phyloP scores from a whole-genome alignment of 192 early-diverging fungal species.

The Diversispora eburnea region DNA sequence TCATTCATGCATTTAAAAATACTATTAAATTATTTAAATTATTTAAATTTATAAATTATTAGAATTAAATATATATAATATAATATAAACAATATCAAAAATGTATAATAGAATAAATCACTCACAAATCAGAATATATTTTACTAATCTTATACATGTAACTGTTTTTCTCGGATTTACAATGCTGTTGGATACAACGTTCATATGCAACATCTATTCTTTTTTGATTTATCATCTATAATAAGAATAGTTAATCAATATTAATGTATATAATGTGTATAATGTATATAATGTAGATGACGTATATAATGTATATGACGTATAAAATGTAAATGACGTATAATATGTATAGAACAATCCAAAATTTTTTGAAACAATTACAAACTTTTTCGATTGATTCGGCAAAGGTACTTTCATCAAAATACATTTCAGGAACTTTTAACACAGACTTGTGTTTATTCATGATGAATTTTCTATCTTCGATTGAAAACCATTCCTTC shows the following conservation, averaged over 20 bases:
- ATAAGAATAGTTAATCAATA: constrained; percentile 22
- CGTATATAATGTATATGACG: too few relatives aligned
- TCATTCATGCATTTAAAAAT: constrained; percentile 25
- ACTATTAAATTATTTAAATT: background rate
- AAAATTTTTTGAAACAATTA: constrained; percentile 21
- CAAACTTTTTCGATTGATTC: constrained; percentile 11
- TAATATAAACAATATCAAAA: constrained; percentile 17
- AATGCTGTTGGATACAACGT: constrained; percentile 19
- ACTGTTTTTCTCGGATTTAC: constrained; percentile 25
- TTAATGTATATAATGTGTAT: background rate
- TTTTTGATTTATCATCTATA: constrained; percentile 18
- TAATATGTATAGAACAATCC: background rate
- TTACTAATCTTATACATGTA: constrained; percentile 27
- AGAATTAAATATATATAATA: constrained; percentile 1
- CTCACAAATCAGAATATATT: constrained; percentile 31
- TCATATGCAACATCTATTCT: constrained; percentile 10
- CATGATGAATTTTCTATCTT: constrained; percentile 31
- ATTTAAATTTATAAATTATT: too few relatives aligned
- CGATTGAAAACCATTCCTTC: constrained; percentile 22
- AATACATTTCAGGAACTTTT: constrained; percentile 13
- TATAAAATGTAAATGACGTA: too few relatives aligned
- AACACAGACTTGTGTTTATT: constrained; percentile 18
- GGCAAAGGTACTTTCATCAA: constrained; percentile 19
- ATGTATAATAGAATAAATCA: constrained; percentile 25
- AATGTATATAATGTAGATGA: too few relatives aligned